Evolutionary conservation across 306 rosid species (phyloP).

Genomic region (Nissolia schottii): DNA sequence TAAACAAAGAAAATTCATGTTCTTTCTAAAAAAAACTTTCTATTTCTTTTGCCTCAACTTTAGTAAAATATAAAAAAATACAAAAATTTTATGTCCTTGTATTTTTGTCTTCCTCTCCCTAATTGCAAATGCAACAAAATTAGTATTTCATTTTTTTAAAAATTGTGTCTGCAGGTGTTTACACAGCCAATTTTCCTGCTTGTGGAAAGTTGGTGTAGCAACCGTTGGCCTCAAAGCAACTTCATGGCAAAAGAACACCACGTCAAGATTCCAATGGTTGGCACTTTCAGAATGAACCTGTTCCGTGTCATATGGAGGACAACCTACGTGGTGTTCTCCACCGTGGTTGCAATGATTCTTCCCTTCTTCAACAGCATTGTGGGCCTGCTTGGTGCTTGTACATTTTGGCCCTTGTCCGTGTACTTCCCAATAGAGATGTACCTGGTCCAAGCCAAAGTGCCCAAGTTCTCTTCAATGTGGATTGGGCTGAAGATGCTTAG

Average conservation of each 20-base stretch:
- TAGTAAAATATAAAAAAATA: too few species aligned
- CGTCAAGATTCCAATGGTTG: slow-evolving; percentile 26
- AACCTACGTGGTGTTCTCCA: slow-evolving; percentile 29
- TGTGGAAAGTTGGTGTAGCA: slow-evolving; percentile 24
- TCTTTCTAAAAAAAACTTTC: too few species aligned
- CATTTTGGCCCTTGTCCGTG: slow-evolving; percentile 61
- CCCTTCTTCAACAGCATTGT: slow-evolving; percentile 65
- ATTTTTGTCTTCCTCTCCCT: too few species aligned
- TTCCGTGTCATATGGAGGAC: slow-evolving; percentile 48
- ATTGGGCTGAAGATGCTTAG: slow-evolving; percentile 28
- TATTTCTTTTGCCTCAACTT: too few species aligned
- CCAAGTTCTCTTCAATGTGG: slow-evolving; percentile 41
- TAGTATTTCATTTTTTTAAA: not conserved
- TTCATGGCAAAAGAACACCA: slow-evolving; percentile 38
- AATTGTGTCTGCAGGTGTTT: slow-evolving; percentile 20
- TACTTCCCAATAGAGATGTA: slow-evolving; percentile 63
- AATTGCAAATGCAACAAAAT: too few species aligned
- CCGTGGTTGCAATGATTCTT: slow-evolving; percentile 30
- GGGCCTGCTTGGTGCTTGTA: slow-evolving; percentile 50
- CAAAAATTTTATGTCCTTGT: too few species aligned
- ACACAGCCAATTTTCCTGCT: slow-evolving; percentile 26
- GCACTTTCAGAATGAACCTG: slow-evolving; percentile 34
- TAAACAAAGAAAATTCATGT: too few species aligned
- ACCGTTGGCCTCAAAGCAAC: slow-evolving; percentile 35
- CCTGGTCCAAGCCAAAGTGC: slow-evolving; percentile 35